A percentile compares a stretch with the other conserved stretches of the same genome.
Conservation (phyloP, 805 yeast species). For the Suhomyces pyralidae region DNA sequence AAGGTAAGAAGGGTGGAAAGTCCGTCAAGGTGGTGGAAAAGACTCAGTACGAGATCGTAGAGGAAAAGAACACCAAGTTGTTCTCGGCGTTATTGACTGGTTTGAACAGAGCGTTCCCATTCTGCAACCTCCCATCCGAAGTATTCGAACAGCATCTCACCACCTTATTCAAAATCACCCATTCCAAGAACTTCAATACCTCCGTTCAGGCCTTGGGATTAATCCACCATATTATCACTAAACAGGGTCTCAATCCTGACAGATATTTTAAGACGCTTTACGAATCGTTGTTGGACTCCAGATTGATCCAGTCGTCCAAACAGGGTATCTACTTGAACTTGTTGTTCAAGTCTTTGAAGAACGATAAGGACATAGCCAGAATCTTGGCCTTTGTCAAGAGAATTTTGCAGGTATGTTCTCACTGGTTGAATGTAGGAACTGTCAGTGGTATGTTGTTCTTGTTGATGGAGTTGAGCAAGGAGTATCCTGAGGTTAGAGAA, state of each 20-base stretch:
- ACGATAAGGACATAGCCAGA: slow-evolving; percentile 60
- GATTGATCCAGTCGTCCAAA: slow-evolving; percentile 83
- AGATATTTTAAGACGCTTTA: slow-evolving; percentile 86
- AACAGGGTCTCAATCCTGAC: slow-evolving; percentile 55
- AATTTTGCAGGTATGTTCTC: slow-evolving; percentile 76
- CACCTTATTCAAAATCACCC: slow-evolving; percentile 85
- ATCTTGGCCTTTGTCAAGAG: slow-evolving; percentile 89
- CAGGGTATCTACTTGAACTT: slow-evolving; percentile 89
- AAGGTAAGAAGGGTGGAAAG: slow-evolving; percentile 85
- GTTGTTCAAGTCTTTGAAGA: slow-evolving; percentile 76
- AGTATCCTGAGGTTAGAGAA: slow-evolving; percentile 64
- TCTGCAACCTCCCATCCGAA: slow-evolving; percentile 69
- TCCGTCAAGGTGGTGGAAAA: slow-evolving; percentile 62
- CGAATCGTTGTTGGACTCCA: slow-evolving; percentile 81
- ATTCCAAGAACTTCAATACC: slow-evolving; percentile 90
- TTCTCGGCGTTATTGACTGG: slow-evolving; percentile 93
- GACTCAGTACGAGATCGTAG: slow-evolving; percentile 58
- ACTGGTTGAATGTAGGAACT: slow-evolving; percentile 87
- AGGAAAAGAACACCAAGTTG: slow-evolving; percentile 80
- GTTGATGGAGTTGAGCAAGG: slow-evolving; percentile 63
- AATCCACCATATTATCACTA: slow-evolving; percentile 71
- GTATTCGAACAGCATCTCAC: slow-evolving; percentile 74
- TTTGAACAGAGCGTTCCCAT: slow-evolving; percentile 93
- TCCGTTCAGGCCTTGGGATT: slow-evolving; percentile 88
- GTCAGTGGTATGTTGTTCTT: slow-evolving; percentile 79